Evolutionary conservation across 2,329 filamentous ascomycete species (phyloP), one percentile per base, ranked within the genome.

Genomic region (Sordariomycetes sp.): DNA sequence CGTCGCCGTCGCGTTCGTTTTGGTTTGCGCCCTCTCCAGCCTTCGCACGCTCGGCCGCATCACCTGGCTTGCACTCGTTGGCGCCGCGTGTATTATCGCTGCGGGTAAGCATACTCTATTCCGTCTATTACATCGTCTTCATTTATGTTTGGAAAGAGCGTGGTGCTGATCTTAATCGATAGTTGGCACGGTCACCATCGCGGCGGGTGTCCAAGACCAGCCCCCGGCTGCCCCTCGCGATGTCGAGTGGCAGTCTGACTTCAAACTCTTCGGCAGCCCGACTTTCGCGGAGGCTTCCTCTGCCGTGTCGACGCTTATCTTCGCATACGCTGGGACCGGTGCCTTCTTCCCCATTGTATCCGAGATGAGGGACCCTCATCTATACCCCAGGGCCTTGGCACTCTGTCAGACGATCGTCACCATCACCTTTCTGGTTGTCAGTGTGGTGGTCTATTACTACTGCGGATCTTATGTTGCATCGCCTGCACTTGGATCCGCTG

Each of bases 401-500:
- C 43, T 66, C 7, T 66, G 65, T 55, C 66, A 62, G 60, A 61
- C 34, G 61, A 63, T 61, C 1, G 62, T 73, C 1, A 64, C 69
- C 20, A 48, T 66, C 14, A 68, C 68, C 12, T 74, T 73, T 54
- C 37, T 67, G 16, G 58, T 65, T 10, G 67, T 75, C 8, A 65
- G 66, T 10, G 61, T 68, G 2, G 71, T 77, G 0, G 71, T 79
- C 2, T 78, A 78, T 64, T 72, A 71, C 59, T 78, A 65, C 61
- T 76, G 74, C 59, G 76, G 76, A 1, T 72, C 71, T 0, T 75
- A 70, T 55, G 72, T 79, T 3, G 70, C 75, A 0, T 77, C 74
- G 0, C 76, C 76, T 0, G 74, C 75, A 1, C 69, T 79, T 4
- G 76, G 76, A 2, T 76, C 73, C 34, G 76, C 74, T 1, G 76